A percentile compares a stretch with the other conserved stretches of the same genome.
Evolutionary conservation across 73 alveolate genomes (phyloP).

Genomic region (Symbiodinium pilosum): DNA sequence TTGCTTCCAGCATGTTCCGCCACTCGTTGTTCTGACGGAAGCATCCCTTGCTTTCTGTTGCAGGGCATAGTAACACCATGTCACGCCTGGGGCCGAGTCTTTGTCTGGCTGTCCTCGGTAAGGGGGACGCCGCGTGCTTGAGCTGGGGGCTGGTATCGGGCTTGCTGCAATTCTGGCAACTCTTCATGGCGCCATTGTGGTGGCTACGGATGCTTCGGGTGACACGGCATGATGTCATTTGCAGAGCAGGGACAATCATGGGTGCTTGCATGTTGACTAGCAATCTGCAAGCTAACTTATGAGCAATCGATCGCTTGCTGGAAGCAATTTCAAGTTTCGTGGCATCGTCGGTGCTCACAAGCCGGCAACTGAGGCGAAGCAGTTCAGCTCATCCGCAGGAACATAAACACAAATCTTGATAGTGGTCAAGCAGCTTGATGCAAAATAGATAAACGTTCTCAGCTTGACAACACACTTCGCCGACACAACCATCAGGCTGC

Average conservation of each 20-base stretch:
- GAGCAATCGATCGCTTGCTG: no score
- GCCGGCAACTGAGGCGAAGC: not conserved
- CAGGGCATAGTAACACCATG: not conserved
- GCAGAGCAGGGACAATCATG: no score
- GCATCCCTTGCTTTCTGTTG: not conserved
- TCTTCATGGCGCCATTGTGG: slow-evolving; percentile 6
- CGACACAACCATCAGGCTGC: no score
- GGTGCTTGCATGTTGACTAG: no score
- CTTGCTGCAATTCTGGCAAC: slow-evolving; percentile 11
- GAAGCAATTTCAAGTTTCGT: no score
- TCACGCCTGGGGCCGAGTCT: no score
- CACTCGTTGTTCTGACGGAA: not conserved
- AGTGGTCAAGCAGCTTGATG: not conserved
- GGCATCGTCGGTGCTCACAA: no score
- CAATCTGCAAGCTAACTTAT: no score
- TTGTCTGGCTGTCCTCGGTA: no score
- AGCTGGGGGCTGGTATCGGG: slow-evolving; percentile 42
- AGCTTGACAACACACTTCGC: no score
- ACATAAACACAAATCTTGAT: slow-evolving; percentile 17
- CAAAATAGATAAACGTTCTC: no score
- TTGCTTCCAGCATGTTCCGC: not conserved
- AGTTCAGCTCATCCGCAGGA: not conserved
- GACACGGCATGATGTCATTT: not conserved
- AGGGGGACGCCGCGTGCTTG: slow-evolving; percentile 10
- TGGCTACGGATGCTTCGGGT: slow-evolving; percentile 26